Base-by-base conservation (phyloP, 2,329 filamentous ascomycete genomes). In the Talaromyces sp. region DNA sequence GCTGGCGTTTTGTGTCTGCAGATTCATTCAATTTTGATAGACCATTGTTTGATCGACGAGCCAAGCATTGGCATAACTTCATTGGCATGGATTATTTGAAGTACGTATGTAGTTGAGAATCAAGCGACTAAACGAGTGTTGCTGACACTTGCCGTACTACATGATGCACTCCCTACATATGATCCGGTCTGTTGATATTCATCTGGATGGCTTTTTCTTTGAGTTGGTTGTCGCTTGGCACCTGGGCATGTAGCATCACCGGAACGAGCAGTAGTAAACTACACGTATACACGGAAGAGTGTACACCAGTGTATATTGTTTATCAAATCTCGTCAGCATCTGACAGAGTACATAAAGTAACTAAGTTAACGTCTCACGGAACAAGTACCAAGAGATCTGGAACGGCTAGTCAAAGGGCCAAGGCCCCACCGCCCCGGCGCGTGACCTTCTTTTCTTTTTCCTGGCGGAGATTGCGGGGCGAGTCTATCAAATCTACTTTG, bases 21-120 rank as follows among this genome's bases (percentile, higher is more conserved):
- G 15, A 53, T 29, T 29, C 49, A 31, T 31, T 53, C 25, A n/a
- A 31, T 31, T 31, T 45, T 25, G 2, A 47, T 63, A 31, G 7
- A 63, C 31, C 49, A 58, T 63, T 58, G 36, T 58, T 36, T 63
- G 58, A 61, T 65, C 63, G 63, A 45, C 49, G 51, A 31, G 47
- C 58, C 58, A 38, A 56, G 63, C 49, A 61, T 65, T 58, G 51
- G 63, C 58, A 38, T 60, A 54, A 15, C 51, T 54, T 61, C 43
- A 38, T 40, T 61, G 59, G 59, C 59, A 61, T 62, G 60, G 47
- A 54, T 34, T 54, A 54, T 54, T 62, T 15, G 34, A 31, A 62
- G 34, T 54, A 54, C 54, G 60, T 62, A 54, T 62, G 60, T 62
- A 62, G 54, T 62, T 54, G 43, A 62, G 47, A 51, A 61, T 56